Conservation (phyloP, 1,284 basidiomycete genomes). For the Moniliophthora roreri region DNA sequence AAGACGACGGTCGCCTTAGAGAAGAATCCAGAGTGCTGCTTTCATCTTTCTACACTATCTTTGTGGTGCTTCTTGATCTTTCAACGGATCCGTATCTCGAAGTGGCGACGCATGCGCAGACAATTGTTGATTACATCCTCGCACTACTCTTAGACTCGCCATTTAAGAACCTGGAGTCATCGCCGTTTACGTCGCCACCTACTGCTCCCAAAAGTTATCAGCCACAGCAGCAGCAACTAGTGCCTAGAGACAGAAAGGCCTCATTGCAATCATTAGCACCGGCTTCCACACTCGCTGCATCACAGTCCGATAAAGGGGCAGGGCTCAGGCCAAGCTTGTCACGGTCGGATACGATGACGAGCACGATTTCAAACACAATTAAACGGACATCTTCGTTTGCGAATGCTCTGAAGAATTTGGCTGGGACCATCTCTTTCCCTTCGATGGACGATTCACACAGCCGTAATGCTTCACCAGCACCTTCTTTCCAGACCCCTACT, state of each 20-base stretch:
- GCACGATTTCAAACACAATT: constrained; percentile 62
- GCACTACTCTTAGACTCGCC: constrained; percentile 88
- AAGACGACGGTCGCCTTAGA: constrained; percentile 64
- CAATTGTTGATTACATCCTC: constrained; percentile 90
- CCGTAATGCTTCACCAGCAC: constrained; percentile 43
- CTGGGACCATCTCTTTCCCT: constrained; percentile 71
- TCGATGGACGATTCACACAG: constrained; percentile 46
- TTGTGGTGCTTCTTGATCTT: constrained; percentile 86
- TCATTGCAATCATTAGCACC: constrained; percentile 50
- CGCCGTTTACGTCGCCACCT: constrained; percentile 57
- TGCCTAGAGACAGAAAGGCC: constrained; percentile 47
- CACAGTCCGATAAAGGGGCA: constrained; percentile 20
- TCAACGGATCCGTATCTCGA: constrained; percentile 93
- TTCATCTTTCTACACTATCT: constrained; percentile 92
- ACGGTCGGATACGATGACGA: constrained; percentile 64
- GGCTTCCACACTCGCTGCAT: constrained; percentile 22
- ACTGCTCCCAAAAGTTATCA: constrained; percentile 36
- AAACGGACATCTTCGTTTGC: constrained; percentile 85
- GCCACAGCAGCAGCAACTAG: constrained; percentile 26
- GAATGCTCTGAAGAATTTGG: constrained; percentile 76
- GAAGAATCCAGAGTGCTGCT: constrained; percentile 84
- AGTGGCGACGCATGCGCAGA: constrained; percentile 88
- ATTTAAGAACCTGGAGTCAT: constrained; percentile 71
- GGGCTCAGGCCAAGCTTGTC: constrained; percentile 44
- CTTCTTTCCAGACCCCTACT: constrained; percentile 25